Base-by-base conservation (phyloP, 129 eudicot species). In the Mikania micrantha region DNA sequence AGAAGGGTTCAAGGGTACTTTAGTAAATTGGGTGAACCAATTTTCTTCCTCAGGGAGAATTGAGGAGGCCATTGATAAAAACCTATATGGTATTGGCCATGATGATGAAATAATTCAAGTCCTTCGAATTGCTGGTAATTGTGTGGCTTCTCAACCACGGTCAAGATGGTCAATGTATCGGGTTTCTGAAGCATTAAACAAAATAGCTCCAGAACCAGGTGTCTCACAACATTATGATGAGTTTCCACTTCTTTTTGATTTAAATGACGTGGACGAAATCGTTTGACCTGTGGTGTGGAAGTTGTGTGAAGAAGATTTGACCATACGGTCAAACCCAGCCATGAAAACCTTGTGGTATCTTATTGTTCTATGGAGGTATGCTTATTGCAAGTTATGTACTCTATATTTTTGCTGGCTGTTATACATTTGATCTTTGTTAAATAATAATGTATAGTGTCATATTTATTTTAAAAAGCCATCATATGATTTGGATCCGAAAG, bases 151-250 rank as follows among this genome's bases (percentile, higher is more conserved):
- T 74, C 74, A 67, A 64, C 85, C 90, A 9, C 83, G 44, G 49
- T 87, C 75, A 41, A 78, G 97, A 80, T 87, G 87, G 91, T 85
- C 95, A 62, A 91, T 91, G 95, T 83, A 68, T 76, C 87, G 66
- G 73, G 97, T 87, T 72, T 91, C 85, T 73, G 93, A 87, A 66
- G 65, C 86, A 19, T 40, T 91, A 74, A 79, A 72, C 66, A 70
- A 48, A 58, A 82, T 87, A 60, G 79, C 86, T 10, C 83, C 83
- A 74, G 91, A 83, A 62, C 79, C 64, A 3, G 93, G 87, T 28
- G 64, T 79, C 66, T 80, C 95, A 2, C 86, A 87, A 70, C 84
- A 87, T 44, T 87, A 70, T 69, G 95, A 91, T 70, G 97, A 87
- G 60, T 91, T 91, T 80, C 97, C 97, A 11, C 76, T 87, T 66